Percentiles rank a stretch among this genome's conserved stretches.
Evolutionary conservation across 768 basidiomycete species (phyloP).

Genomic region (Boletus vermiculosoides): DNA sequence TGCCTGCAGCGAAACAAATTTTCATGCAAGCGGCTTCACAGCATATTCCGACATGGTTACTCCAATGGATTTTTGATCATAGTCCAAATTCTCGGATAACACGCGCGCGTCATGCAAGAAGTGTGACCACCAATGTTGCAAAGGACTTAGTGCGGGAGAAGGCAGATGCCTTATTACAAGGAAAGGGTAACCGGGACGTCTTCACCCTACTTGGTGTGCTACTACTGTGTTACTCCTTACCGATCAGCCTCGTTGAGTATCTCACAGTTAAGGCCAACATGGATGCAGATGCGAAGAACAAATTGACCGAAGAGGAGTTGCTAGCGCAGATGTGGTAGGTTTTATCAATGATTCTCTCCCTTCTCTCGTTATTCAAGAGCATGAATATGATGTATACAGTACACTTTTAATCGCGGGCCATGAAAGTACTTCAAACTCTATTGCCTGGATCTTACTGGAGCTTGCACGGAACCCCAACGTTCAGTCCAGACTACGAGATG

Average conservation of each 20-base stretch:
- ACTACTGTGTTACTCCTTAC: not conserved
- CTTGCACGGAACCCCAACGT: conserved; percentile 55
- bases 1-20: no score
- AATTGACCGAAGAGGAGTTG: conserved; percentile 17
- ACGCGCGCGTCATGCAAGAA: no score
- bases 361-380: no score
- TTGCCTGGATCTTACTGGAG: conserved; percentile 61
- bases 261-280: conserved; percentile 27
- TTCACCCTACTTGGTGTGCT: conserved; percentile 39
- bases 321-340: conserved; percentile 17
- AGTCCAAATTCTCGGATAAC: no score
- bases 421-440: conserved; percentile 58
- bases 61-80: no score
- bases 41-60: no score
- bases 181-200: conserved; percentile 16
- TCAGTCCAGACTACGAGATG: conserved; percentile 55
- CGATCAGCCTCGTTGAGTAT: not conserved
- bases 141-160: no score
- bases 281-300: conserved; percentile 20
- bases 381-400: conserved; percentile 21
- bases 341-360: not conserved
- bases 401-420: conserved; percentile 49
- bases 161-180: conserved; percentile 1
- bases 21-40: no score
- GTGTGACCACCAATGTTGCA: no score